phyloP scores from a whole-genome alignment of 2,329 filamentous ascomycete species.

The Epichloe brachyelytri region DNA sequence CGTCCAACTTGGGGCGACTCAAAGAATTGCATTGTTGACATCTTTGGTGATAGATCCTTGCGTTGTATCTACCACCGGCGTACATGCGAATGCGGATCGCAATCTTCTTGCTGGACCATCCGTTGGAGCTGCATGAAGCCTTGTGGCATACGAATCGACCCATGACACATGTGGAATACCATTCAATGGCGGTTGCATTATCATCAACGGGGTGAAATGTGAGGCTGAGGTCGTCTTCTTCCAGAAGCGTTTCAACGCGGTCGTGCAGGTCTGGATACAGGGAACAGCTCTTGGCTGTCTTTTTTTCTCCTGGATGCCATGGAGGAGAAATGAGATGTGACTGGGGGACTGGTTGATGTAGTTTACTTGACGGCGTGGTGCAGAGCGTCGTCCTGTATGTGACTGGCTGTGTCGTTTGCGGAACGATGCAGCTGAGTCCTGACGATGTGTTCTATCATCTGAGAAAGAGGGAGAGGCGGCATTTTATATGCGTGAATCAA shows the following conservation, averaged over 20 bases:
- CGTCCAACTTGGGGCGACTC: constrained; percentile 15
- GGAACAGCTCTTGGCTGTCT: constrained; percentile 7
- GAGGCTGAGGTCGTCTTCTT: constrained; percentile 8
- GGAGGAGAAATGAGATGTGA: not conserved
- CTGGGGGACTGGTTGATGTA: too few relatives aligned
- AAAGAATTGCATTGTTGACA: constrained; percentile 19
- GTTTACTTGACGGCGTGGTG: too few relatives aligned
- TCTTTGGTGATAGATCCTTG: constrained; percentile 22
- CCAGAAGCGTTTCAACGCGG: constrained; percentile 7
- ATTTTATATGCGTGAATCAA: too few relatives aligned
- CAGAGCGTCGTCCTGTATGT: too few relatives aligned
- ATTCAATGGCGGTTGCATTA: constrained; percentile 5
- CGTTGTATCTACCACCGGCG: constrained; percentile 19
- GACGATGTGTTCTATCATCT: too few relatives aligned
- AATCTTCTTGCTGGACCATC: constrained; percentile 23
- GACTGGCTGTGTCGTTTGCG: too few relatives aligned
- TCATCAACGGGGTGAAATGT: constrained; percentile 13
- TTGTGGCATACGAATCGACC: constrained; percentile 21
- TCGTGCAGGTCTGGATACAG: constrained; percentile 11
- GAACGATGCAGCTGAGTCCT: too few relatives aligned
- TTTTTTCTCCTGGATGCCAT: not conserved
- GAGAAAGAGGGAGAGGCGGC: too few relatives aligned
- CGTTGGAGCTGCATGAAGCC: constrained; percentile 7
- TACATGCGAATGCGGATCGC: constrained; percentile 22
- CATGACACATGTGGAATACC: constrained; percentile 18